These are phyloP conservation scores for Hypsizygus ulmarius DNA, from an alignment of 1,284 basidiomycete genomes.

Conservation along the genomic window DNA sequence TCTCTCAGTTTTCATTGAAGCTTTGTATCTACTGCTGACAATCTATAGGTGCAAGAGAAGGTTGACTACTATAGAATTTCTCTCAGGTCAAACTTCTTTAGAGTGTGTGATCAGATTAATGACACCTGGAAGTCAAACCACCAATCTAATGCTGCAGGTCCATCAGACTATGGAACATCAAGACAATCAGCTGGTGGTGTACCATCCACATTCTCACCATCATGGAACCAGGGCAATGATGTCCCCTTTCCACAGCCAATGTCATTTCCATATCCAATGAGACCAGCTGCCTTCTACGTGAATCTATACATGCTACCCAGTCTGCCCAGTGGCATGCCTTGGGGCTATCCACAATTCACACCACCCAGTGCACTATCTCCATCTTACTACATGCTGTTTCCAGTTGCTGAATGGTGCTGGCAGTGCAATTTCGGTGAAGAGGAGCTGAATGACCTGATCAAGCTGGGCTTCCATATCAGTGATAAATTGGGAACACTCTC, in stretches of 20 bases:
- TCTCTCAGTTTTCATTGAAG: neutral
- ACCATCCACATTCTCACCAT: no score
- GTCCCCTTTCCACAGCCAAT: neutral
- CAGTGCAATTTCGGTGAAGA: conserved; percentile 4
- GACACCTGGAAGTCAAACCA: no score
- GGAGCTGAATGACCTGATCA: conserved; percentile 8
- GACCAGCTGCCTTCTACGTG: neutral
- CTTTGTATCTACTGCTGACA: neutral
- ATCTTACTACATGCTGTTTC: neutral
- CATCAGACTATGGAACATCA: no score
- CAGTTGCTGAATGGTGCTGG: neutral
- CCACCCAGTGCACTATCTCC: neutral
- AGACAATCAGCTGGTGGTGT: no score
- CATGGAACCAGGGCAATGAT: neutral
- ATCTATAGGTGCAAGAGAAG: no score
- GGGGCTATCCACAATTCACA: conserved; percentile 2
- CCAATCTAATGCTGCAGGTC: no score
- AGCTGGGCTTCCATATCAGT: conserved; percentile 14
- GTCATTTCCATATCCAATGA: neutral
- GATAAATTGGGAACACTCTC: conserved; percentile 6
- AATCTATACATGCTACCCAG: neutral
- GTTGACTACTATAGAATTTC: neutral
- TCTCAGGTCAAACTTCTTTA: no score
- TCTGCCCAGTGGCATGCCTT: neutral
- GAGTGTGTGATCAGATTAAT: no score